Conservation (phyloP, 2,329 filamentous ascomycete genomes). For the Falciphora oryzae region DNA sequence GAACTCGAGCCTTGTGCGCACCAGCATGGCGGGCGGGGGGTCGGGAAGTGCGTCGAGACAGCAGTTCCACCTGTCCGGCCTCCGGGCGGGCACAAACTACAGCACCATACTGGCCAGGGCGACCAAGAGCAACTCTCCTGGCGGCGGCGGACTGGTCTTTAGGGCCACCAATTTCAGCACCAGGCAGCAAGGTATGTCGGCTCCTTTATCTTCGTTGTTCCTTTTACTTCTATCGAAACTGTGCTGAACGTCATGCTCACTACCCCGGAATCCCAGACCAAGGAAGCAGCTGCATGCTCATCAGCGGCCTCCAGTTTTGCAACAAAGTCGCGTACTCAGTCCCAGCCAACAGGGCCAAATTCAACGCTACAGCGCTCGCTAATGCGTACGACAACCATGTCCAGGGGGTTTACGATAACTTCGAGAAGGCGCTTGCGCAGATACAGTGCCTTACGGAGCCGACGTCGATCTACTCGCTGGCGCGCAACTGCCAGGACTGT, state of each 20-base stretch:
- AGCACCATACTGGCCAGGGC: constrained; percentile 66
- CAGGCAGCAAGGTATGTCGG: constrained; percentile 61
- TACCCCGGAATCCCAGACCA: neutral
- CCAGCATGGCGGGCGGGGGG: constrained; percentile 64
- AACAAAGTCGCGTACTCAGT: constrained; percentile 85
- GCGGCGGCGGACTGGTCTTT: constrained; percentile 74
- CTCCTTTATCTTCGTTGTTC: neutral
- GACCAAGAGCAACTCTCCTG: constrained; percentile 38
- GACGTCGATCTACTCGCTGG: constrained; percentile 75
- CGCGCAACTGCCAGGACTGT: constrained; percentile 70
- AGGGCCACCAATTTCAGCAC: constrained; percentile 68
- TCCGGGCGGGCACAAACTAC: constrained; percentile 69
- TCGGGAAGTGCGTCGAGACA: constrained; percentile 67
- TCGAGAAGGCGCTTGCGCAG: constrained; percentile 75
- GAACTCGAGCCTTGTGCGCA: constrained; percentile 41
- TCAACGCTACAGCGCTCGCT: constrained; percentile 56
- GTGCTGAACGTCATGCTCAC: neutral
- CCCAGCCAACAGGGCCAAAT: constrained; percentile 63
- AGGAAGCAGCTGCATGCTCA: constrained; percentile 78
- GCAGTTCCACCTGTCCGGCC: constrained; percentile 76
- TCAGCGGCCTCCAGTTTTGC: constrained; percentile 87
- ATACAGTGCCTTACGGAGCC: constrained; percentile 74
- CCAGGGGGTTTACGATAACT: constrained; percentile 63
- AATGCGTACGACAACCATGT: constrained; percentile 76
- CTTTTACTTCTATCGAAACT: neutral